A percentile compares a stretch with the other conserved stretches of the same genome.
phyloP scores from a whole-genome alignment of 2,329 filamentous ascomycete genomes.

The Fusarium hainanense region DNA sequence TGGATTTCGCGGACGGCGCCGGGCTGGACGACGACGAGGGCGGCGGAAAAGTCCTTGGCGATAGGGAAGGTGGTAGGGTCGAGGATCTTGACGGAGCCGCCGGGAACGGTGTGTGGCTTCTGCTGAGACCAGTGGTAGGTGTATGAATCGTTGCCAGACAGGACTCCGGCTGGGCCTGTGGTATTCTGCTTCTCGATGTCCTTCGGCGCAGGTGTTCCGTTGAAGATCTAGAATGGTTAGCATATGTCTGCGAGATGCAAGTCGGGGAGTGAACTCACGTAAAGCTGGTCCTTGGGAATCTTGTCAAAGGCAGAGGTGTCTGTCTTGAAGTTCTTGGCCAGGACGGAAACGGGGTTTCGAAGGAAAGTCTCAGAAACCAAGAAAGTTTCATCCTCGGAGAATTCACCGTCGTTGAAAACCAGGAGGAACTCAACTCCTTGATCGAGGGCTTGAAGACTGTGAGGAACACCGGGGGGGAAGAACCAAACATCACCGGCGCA shows the following conservation, averaged over 20 bases:
- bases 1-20: constrained; percentile 16
- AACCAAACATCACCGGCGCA: constrained; percentile 19
- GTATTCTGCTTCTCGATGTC: constrained; percentile 15
- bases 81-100: constrained; percentile 13
- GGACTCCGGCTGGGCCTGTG: neutral
- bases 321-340: constrained; percentile 23
- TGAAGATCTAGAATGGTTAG: neutral
- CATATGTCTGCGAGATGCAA: accelerated
- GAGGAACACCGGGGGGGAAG: constrained; percentile 16
- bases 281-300: constrained; percentile 15
- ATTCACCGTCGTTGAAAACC: constrained; percentile 12
- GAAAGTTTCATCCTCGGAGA: constrained; percentile 22
- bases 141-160: constrained; percentile 10
- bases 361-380: constrained; percentile 16
- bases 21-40: constrained; percentile 6
- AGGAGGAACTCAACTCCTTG: constrained; percentile 11
- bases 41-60: constrained; percentile 8
- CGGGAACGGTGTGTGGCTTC: constrained; percentile 14
- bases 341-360: constrained; percentile 13
- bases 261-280: neutral
- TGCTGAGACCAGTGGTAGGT: constrained; percentile 26
- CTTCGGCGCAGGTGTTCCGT: constrained; percentile 11
- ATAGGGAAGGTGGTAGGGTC: constrained; percentile 15
- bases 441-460: constrained; percentile 13
- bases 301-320: constrained; percentile 20